A percentile compares a stretch with the other conserved stretches of the same genome.
phyloP scores from a whole-genome alignment of 2,329 filamentous ascomycete genomes.

The Elsinoe batatas region DNA sequence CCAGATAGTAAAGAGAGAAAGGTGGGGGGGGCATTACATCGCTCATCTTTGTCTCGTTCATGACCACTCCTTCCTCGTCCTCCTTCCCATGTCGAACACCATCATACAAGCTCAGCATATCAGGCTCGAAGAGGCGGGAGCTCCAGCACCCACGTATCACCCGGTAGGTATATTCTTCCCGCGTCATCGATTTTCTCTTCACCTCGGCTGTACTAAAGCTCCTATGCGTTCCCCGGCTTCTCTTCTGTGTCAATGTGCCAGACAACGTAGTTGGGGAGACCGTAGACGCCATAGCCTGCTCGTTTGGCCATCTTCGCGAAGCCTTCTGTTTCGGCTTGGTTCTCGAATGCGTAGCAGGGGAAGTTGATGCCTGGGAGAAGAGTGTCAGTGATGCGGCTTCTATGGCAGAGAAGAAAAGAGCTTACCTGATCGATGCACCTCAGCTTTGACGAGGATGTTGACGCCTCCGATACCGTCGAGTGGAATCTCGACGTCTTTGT shows the following conservation, averaged over 20 bases:
- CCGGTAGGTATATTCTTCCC: not conserved
- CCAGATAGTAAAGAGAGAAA: not conserved
- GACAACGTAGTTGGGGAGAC: slow-evolving; percentile 92
- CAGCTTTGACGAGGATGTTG: slow-evolving; percentile 94
- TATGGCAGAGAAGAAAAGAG: not conserved
- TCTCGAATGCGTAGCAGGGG: slow-evolving; percentile 91
- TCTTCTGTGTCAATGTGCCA: slow-evolving; percentile 98
- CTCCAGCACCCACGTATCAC: not conserved
- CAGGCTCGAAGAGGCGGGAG: not conserved
- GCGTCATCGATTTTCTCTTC: not conserved
- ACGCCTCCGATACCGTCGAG: slow-evolving; percentile 95
- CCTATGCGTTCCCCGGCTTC: slow-evolving; percentile 65
- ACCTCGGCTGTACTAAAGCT: not conserved
- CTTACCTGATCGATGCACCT: slow-evolving; percentile 87
- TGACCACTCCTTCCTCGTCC: no score
- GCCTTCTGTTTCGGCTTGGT: slow-evolving; percentile 96
- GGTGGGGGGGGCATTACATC: no score
- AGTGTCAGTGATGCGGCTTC: slow-evolving; percentile 18
- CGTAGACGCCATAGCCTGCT: slow-evolving; percentile 84
- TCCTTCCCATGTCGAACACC: no score
- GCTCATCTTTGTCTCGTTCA: no score
- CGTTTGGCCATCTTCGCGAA: slow-evolving; percentile 98
- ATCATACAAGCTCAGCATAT: no score
- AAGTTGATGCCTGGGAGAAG: slow-evolving; percentile 76
- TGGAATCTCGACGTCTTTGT: slow-evolving; percentile 85